Conservation (phyloP, 345 rosid species). For the Chamaenerion angustifolium region DNA sequence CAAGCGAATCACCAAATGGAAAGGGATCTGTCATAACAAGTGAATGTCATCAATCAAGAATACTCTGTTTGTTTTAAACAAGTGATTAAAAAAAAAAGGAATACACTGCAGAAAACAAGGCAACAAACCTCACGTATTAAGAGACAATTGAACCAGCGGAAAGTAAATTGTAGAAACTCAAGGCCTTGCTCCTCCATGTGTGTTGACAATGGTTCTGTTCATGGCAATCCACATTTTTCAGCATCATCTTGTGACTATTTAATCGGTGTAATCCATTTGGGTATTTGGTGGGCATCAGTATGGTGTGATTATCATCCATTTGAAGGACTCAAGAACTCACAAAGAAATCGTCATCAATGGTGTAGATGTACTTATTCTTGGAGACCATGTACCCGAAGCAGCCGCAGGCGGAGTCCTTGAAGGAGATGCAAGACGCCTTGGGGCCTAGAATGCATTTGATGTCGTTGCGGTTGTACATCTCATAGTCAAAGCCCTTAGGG, state of each 20-base stretch:
- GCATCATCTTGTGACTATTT: too few relatives aligned
- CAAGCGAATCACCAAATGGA: constrained; percentile 67
- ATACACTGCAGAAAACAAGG: too few relatives aligned
- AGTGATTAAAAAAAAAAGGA: not conserved
- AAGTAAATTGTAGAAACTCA: too few relatives aligned
- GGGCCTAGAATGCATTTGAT: constrained; percentile 78
- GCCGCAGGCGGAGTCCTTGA: constrained; percentile 93
- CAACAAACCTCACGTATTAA: too few relatives aligned
- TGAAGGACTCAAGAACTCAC: constrained; percentile 30
- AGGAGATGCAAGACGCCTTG: constrained; percentile 86
- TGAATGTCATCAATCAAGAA: too few relatives aligned
- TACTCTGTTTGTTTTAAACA: too few relatives aligned
- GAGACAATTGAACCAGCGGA: too few relatives aligned
- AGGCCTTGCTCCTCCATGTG: constrained; percentile 98
- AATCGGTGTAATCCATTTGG: too few relatives aligned
- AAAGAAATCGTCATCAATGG: constrained; percentile 94
- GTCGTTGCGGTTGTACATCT: constrained; percentile 82
- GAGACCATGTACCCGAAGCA: too few relatives aligned
- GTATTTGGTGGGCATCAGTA: too few relatives aligned
- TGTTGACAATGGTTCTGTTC: constrained; percentile 79
- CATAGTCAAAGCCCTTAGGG: constrained; percentile 84
- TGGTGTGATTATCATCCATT: too few relatives aligned
- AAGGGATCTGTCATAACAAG: constrained; percentile 49
- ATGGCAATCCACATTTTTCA: constrained; percentile 55
- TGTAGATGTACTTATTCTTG: too few relatives aligned